phyloP scores from a whole-genome alignment of 1,284 basidiomycete species.

The Hymenochaete sp. region DNA sequence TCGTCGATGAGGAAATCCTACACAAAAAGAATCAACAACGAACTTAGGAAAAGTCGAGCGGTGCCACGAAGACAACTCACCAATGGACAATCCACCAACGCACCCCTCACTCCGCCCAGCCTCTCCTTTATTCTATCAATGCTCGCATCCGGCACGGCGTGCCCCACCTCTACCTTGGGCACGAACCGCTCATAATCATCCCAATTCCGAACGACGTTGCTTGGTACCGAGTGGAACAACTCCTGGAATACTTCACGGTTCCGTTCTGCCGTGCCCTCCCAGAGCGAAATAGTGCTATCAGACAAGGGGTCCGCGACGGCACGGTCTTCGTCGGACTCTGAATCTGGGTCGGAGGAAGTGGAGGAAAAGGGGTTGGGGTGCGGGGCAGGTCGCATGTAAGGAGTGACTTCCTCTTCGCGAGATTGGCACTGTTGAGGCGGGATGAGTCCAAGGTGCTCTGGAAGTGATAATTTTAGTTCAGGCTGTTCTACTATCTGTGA shows the following conservation, averaged over 20 bases:
- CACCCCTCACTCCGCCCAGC: constrained; percentile 60
- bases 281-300: constrained; percentile 50
- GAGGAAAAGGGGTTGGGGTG: too few species aligned
- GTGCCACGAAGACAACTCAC: constrained; percentile 33
- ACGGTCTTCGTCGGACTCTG: constrained; percentile 46
- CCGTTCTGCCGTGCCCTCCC: constrained; percentile 64
- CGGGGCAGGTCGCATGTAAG: constrained; percentile 77
- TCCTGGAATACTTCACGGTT: constrained; percentile 80
- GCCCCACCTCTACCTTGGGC: constrained; percentile 72
- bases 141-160: constrained; percentile 62
- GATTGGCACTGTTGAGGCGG: constrained; percentile 43
- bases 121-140: constrained; percentile 66
- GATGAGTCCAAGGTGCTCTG: constrained; percentile 83
- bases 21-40: neutral
- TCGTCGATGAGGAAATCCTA: constrained; percentile 80
- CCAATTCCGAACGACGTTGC: constrained; percentile 73
- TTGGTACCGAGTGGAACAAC: constrained; percentile 76
- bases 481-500: too few species aligned
- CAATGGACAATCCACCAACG: constrained; percentile 70
- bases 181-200: constrained; percentile 68
- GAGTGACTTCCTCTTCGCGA: constrained; percentile 36
- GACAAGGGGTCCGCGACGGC: constrained; percentile 76
- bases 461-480: constrained; percentile 7
- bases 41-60: neutral
- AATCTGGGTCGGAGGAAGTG: constrained; percentile 69